phyloP scores from a whole-genome alignment of 306 rosid species.

The Casuarina equisetifolia region DNA sequence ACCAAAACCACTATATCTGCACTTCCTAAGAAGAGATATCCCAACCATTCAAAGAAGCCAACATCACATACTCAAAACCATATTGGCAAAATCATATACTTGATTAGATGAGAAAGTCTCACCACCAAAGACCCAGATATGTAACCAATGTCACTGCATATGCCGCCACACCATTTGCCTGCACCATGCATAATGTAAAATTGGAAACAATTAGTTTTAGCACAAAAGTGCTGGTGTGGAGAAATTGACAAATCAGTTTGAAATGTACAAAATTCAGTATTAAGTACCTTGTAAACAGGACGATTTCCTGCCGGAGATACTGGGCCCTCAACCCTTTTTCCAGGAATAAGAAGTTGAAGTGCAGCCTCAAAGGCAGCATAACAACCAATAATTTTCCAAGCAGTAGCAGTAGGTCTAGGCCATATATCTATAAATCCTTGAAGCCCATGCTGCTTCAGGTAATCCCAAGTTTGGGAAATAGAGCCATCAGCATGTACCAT shows the following conservation, averaged over 20 bases:
- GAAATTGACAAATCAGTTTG: background rate
- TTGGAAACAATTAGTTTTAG: background rate
- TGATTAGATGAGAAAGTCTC: constrained; percentile 19
- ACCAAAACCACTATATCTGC: background rate
- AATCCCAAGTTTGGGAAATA: constrained; percentile 42
- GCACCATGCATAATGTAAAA: constrained; percentile 14
- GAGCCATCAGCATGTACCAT: constrained; percentile 91
- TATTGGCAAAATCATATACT: constrained; percentile 1
- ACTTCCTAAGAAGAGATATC: background rate
- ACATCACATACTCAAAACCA: background rate
- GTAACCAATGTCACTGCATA: constrained; percentile 70
- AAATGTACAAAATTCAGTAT: background rate
- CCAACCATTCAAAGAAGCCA: background rate
- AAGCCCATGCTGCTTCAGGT: constrained; percentile 47
- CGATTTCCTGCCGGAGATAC: constrained; percentile 77
- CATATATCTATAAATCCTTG: constrained; percentile 52
- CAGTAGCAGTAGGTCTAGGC: constrained; percentile 74
- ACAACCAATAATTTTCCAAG: constrained; percentile 59
- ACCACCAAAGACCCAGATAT: constrained; percentile 86
- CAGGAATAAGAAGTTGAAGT: constrained; percentile 88
- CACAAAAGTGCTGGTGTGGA: constrained; percentile 10
- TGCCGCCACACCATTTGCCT: constrained; percentile 88
- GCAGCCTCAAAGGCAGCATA: constrained; percentile 79
- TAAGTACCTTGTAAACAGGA: constrained; percentile 84
- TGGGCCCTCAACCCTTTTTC: constrained; percentile 72